These are phyloP conservation scores for Thalassiosira pacifica DNA, from an alignment of 352 stramenopile genomes.

Conservation along the genomic window DNA sequence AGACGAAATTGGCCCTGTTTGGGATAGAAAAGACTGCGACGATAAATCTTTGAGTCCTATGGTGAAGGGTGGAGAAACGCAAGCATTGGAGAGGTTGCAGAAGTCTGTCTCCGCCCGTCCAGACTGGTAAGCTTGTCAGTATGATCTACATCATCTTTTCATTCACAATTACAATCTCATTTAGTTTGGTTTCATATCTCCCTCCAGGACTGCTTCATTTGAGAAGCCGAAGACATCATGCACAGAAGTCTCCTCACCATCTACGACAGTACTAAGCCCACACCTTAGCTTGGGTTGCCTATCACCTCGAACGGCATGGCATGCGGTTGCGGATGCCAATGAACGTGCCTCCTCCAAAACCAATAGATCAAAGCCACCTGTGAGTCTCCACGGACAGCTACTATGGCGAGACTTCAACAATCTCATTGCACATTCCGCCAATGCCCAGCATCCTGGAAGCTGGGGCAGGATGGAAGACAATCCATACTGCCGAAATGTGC, in stretches of 20 bases:
- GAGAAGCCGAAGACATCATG: slow-evolving; percentile 98
- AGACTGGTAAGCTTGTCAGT: slow-evolving; percentile 61
- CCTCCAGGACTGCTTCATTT: slow-evolving; percentile 88
- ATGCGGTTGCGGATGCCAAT: slow-evolving; percentile 86
- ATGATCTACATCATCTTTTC: slow-evolving; percentile 88
- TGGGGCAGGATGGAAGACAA: slow-evolving; percentile 96
- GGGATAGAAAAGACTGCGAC: slow-evolving; percentile 62
- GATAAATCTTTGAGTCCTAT: slow-evolving; percentile 62
- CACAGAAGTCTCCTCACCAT: slow-evolving; percentile 89
- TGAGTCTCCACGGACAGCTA: slow-evolving; percentile 94
- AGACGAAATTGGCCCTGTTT: slow-evolving; percentile 68
- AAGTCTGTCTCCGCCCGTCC: slow-evolving; percentile 52
- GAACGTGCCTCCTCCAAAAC: slow-evolving; percentile 46
- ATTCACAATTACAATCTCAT: slow-evolving; percentile 74
- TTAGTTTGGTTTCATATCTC: slow-evolving; percentile 76
- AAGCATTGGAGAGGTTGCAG: slow-evolving; percentile 63
- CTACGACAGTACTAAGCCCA: slow-evolving; percentile 95
- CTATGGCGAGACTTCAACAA: slow-evolving; percentile 93
- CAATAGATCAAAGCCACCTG: slow-evolving; percentile 88
- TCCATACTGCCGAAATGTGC: slow-evolving; percentile 91
- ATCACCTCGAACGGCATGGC: slow-evolving; percentile 91
- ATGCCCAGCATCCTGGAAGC: slow-evolving; percentile 85
- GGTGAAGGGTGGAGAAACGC: slow-evolving; percentile 76
- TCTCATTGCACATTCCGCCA: slow-evolving; percentile 77
- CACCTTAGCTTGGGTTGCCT: slow-evolving; percentile 96